Evolutionary conservation across 768 basidiomycete genomes (phyloP).

Genomic region (Trametes sanguinea): DNA sequence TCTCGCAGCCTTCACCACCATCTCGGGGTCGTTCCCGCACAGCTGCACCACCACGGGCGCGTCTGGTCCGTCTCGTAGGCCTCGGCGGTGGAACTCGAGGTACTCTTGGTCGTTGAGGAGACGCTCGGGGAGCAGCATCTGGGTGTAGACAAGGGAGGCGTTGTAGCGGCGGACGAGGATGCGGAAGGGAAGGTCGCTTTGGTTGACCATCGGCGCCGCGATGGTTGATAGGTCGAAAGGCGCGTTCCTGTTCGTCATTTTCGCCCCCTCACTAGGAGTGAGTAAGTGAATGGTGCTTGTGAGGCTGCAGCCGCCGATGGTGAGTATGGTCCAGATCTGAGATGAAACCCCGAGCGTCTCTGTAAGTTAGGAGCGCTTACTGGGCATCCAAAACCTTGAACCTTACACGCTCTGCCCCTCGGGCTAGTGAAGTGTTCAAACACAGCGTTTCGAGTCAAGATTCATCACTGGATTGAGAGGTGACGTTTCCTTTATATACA

Average conservation of each 20-base stretch:
- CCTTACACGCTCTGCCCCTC: too few species aligned
- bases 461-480: too few species aligned
- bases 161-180: slow-evolving; percentile 61
- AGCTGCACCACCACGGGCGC: slow-evolving; percentile 70
- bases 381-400: too few species aligned
- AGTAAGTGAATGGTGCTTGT: too few species aligned
- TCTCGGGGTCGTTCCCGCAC: slow-evolving; percentile 69
- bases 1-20: slow-evolving; percentile 59
- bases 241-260: not conserved
- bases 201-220: slow-evolving; percentile 78
- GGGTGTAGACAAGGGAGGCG: slow-evolving; percentile 70
- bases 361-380: too few species aligned
- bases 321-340: too few species aligned
- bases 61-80: slow-evolving; percentile 43
- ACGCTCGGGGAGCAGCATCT: slow-evolving; percentile 70
- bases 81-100: slow-evolving; percentile 61
- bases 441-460: too few species aligned
- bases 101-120: slow-evolving; percentile 67
- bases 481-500: too few species aligned
- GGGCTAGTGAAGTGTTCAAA: too few species aligned
- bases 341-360: too few species aligned
- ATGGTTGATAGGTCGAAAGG: slow-evolving; percentile 37
- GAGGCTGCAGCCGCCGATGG: too few species aligned
- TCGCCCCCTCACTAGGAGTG: too few species aligned
- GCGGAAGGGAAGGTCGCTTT: slow-evolving; percentile 77